Evolutionary conservation across 345 rosid genomes (phyloP), one percentile per base, ranked within the genome.

Genomic region (Hevea brasiliensis): DNA sequence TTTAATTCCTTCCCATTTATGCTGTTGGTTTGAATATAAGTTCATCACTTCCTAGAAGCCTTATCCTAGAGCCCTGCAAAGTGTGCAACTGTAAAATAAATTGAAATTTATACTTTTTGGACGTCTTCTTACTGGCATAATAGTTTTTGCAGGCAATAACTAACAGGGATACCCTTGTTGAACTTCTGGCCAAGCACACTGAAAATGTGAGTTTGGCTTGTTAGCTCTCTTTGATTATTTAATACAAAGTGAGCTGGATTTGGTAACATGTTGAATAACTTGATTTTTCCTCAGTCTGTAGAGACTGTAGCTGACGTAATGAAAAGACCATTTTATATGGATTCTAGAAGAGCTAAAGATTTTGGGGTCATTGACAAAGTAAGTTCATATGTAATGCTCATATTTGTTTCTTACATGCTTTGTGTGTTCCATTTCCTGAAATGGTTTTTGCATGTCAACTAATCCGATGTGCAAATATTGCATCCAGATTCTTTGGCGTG

Each of bases 291-390:
- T 56, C 80, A 90, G 98, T 85, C 97, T 0, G 80, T 75, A 54
- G 97, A 92, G 85, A 76, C 88, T 1, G 89, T 94, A 11, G 82
- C 90, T 70, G 80, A 84, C 37, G 87, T 51, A 71, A 90, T 92
- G 91, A 88, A 72, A 80, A 79, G 88, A 63, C 93, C 92, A 17
- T 88, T 64, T 82, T 85, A 84, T 73, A 89, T 94, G 97, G 92
- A 92, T 77, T 76, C 92, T 17, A 79, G 55, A 32, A 84, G 70
- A 84, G 98, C 97, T 65, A 84, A 80, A 79, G 95, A 90, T 74
- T 94, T 90, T 78, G 98, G 98, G 40, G 95, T 92, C 77, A 81
- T 92, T 75, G 98, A 92, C 82, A 86, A 77, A 85, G 97, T 94
- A 73, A 76, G 84, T 70, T 44, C 68, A 50, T 51, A 51, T 32